Conservation (phyloP, 768 basidiomycete genomes). For the Agaricus bisporus region DNA sequence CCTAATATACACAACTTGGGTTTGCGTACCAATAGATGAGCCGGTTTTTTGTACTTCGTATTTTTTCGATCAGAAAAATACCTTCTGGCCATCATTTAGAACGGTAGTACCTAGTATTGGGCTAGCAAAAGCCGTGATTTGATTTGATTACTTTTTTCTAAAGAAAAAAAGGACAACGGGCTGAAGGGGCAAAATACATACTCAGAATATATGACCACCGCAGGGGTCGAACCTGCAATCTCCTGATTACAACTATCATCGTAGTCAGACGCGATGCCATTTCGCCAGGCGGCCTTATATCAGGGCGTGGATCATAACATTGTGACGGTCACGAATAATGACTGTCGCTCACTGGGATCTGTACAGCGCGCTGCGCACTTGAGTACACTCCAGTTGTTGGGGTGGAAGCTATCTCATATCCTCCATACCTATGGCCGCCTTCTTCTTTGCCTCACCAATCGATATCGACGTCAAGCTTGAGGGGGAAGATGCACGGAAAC, state of each 20-base stretch:
- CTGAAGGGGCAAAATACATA: background rate
- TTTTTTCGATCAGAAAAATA: too few species aligned
- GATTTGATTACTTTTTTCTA: too few species aligned
- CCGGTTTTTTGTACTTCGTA: too few species aligned
- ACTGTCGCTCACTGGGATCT: too few species aligned
- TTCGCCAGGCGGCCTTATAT: constrained; percentile 79
- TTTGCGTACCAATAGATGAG: background rate
- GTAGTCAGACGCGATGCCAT: constrained; percentile 94
- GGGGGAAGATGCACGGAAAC: constrained; percentile 81
- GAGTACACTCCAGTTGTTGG: background rate
- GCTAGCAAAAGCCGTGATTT: too few species aligned
- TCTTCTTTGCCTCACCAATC: constrained; percentile 88
- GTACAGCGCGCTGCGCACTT: too few species aligned
- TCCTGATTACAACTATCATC: constrained; percentile 59
- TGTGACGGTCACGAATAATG: background rate
- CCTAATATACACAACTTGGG: background rate
- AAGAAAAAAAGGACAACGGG: too few species aligned
- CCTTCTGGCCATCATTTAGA: too few species aligned
- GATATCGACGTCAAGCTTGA: constrained; percentile 88
- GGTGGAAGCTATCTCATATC: background rate
- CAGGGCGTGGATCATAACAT: background rate
- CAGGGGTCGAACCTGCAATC: constrained; percentile 93
- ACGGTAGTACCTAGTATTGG: too few species aligned
- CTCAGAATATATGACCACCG: constrained; percentile 55
- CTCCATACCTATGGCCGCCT: constrained; percentile 60